phyloP scores from a whole-genome alignment of 768 basidiomycete species.

The Trametes cubensis region DNA sequence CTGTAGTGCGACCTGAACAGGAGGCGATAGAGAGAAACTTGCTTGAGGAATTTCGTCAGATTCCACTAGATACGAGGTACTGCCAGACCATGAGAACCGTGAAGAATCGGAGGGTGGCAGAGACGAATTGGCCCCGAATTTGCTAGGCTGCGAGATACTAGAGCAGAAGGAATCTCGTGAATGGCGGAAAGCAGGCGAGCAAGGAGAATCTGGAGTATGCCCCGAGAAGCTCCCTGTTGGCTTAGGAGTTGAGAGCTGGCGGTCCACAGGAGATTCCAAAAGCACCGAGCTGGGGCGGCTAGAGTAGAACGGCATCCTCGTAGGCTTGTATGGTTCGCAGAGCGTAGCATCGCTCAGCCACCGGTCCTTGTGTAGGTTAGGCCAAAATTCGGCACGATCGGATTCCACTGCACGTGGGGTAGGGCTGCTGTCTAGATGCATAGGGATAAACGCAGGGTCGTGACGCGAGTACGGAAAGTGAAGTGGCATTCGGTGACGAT shows the following conservation, averaged over 20 bases:
- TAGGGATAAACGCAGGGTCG: constrained; percentile 12
- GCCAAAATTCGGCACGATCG: constrained; percentile 8
- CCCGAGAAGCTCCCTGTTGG: neutral
- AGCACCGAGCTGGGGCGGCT: neutral
- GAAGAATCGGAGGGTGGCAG: neutral
- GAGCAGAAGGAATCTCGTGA: neutral
- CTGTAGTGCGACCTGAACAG: neutral
- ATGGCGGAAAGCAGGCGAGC: neutral
- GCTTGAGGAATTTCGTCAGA: constrained; percentile 17
- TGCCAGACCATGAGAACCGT: neutral
- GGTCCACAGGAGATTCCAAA: neutral
- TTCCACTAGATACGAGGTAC: neutral
- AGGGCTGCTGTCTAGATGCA: constrained; percentile 26
- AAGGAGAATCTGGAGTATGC: neutral
- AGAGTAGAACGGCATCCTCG: constrained; percentile 16
- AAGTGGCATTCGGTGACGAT: neutral
- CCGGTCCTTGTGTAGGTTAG: neutral
- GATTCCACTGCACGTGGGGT: neutral
- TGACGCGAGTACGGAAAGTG: neutral
- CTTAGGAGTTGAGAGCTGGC: neutral
- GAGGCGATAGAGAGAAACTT: constrained; percentile 15
- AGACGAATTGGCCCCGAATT: no score
- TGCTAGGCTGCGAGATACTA: neutral
- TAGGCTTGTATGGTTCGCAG: neutral
- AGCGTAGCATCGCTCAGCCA: neutral